Evolutionary conservation across 2,329 filamentous ascomycete genomes (phyloP).

Genomic region (Trematosphaeria pertusa): DNA sequence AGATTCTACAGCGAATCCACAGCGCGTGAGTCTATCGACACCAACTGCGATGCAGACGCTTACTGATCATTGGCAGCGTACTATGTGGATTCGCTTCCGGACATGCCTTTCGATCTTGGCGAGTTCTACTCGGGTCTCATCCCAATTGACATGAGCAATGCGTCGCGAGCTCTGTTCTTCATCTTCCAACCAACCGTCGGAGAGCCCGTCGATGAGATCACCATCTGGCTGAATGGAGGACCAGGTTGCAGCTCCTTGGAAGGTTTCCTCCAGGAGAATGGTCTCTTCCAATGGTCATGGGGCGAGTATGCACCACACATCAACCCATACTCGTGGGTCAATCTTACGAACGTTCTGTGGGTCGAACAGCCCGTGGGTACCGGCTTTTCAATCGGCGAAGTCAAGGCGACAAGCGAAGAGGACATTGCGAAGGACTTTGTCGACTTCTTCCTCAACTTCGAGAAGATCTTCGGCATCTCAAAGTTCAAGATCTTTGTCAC

Average conservation of each 20-base stretch:
- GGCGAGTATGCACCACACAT: constrained; percentile 17
- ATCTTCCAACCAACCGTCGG: constrained; percentile 24
- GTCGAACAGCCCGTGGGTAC: constrained; percentile 25
- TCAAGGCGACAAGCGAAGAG: constrained; percentile 26
- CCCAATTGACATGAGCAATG: constrained; percentile 22
- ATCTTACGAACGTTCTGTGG: constrained; percentile 29
- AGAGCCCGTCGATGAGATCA: constrained; percentile 23
- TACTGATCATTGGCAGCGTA: neutral
- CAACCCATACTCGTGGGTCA: constrained; percentile 25
- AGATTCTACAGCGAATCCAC: neutral
- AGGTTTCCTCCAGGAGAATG: constrained; percentile 22
- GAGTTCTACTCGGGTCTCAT: constrained; percentile 25
- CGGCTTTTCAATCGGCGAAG: constrained; percentile 22
- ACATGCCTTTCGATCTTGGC: constrained; percentile 15
- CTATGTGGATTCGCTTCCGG: neutral
- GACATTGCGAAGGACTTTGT: constrained; percentile 25
- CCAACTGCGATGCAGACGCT: too few relatives aligned
- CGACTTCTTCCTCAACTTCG: constrained; percentile 27
- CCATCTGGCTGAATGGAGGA: constrained; percentile 27
- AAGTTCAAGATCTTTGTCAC: constrained; percentile 27
- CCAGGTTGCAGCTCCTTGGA: constrained; percentile 21
- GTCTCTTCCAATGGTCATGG: constrained; percentile 23
- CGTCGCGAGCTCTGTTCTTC: constrained; percentile 24
- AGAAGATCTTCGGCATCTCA: constrained; percentile 26
- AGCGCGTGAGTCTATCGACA: neutral